A percentile compares a stretch with the other conserved stretches of the same genome.
These are phyloP conservation scores for Fagus sylvatica DNA, from an alignment of 306 rosid species.

Conservation along the genomic window DNA sequence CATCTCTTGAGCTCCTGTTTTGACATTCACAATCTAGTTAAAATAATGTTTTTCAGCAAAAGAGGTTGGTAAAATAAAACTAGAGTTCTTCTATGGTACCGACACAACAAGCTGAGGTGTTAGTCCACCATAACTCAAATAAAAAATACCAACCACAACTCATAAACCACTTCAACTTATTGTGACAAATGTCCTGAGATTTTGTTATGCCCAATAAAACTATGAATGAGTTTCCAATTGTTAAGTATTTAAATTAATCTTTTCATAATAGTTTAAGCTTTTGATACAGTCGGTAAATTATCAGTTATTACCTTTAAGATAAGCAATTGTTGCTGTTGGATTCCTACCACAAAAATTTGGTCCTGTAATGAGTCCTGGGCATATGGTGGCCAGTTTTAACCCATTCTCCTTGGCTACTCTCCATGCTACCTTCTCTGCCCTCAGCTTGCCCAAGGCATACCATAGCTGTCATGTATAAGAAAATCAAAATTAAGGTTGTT, in stretches of 20 bases:
- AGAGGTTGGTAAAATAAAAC: no score
- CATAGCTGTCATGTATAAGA: slow-evolving; percentile 58
- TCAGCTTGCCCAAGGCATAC: slow-evolving; percentile 83
- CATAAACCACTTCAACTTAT: no score
- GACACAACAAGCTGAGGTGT: no score
- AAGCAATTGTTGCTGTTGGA: slow-evolving; percentile 83
- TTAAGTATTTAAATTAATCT: background rate
- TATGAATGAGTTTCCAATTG: no score
- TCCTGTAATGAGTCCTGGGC: slow-evolving; percentile 75
- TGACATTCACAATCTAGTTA: background rate
- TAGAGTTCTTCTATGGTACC: no score
- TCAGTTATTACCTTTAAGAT: slow-evolving; percentile 65
- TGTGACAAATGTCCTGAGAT: no score
- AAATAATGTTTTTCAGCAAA: no score
- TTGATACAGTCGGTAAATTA: no score
- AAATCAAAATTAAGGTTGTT: background rate
- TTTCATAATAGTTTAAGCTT: background rate
- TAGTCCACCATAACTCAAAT: no score
- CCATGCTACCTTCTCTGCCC: slow-evolving; percentile 90
- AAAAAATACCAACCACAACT: no score
- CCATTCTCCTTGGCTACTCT: slow-evolving; percentile 64
- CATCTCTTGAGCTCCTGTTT: slow-evolving; percentile 72
- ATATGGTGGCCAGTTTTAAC: slow-evolving; percentile 63
- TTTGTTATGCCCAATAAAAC: no score
- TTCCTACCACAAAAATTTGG: slow-evolving; percentile 52